A percentile compares a stretch with the other conserved stretches of the same genome.
Evolutionary conservation across 2,329 filamentous ascomycete genomes (phyloP).

Genomic region (Botrytis tulipae): DNA sequence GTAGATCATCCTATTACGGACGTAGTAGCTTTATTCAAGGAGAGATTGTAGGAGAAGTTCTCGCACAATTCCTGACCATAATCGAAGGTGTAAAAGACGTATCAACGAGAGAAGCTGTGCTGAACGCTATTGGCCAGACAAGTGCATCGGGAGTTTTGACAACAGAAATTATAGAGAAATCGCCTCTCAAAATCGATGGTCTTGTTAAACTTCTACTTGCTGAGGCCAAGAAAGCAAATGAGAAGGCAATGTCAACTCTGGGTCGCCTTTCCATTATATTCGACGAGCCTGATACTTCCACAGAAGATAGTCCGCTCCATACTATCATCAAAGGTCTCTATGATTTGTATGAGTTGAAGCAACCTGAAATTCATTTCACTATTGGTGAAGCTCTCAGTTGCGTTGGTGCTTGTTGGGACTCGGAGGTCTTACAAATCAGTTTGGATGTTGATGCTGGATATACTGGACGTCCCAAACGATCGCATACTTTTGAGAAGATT

Average conservation of each 20-base stretch:
- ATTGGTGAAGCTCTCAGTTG: slow-evolving; percentile 85
- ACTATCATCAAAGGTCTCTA: slow-evolving; percentile 68
- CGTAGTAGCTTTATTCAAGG: slow-evolving; percentile 39
- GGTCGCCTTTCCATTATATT: slow-evolving; percentile 71
- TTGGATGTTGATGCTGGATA: slow-evolving; percentile 67
- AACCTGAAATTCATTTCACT: slow-evolving; percentile 84
- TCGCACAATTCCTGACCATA: slow-evolving; percentile 49
- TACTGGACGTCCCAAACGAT: slow-evolving; percentile 43
- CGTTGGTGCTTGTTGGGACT: slow-evolving; percentile 77
- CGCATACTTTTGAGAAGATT: slow-evolving; percentile 40
- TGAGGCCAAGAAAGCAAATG: slow-evolving; percentile 76
- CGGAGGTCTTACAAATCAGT: slow-evolving; percentile 70
- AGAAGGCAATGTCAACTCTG: slow-evolving; percentile 76
- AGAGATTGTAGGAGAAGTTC: slow-evolving; percentile 43
- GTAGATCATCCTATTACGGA: slow-evolving; percentile 53
- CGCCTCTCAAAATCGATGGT: slow-evolving; percentile 24
- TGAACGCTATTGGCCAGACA: slow-evolving; percentile 59
- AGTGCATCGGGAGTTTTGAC: slow-evolving; percentile 55
- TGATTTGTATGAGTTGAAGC: slow-evolving; percentile 76
- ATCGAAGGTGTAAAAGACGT: slow-evolving; percentile 54
- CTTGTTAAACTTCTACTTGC: slow-evolving; percentile 62
- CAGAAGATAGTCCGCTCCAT: slow-evolving; percentile 44
- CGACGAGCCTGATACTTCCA: slow-evolving; percentile 42
- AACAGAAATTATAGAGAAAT: slow-evolving; percentile 27
- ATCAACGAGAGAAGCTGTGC: slow-evolving; percentile 55